A percentile compares a stretch with the other conserved stretches of the same genome.
These are phyloP conservation scores for Melanogaster broomeanus DNA, from an alignment of 768 basidiomycete genomes.

Conservation along the genomic window DNA sequence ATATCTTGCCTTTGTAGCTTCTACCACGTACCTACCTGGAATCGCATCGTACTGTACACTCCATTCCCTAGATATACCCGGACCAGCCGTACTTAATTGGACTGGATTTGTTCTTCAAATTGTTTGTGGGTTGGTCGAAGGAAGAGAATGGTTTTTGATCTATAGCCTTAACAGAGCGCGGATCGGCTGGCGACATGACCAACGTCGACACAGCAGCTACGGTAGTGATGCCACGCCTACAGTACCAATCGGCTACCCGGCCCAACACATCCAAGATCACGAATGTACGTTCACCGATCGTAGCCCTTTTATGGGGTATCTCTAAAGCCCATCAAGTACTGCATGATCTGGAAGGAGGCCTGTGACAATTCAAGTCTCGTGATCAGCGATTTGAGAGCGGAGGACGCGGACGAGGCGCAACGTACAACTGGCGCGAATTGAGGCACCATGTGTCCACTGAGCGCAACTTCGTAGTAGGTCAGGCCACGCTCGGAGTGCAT, in stretches of 20 bases:
- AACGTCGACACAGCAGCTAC: no score
- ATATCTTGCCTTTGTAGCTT: background rate
- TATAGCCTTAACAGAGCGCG: no score
- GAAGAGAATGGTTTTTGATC: no score
- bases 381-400: no score
- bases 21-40: background rate
- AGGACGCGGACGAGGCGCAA: background rate
- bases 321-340: conserved; percentile 67
- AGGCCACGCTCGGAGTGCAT: conserved; percentile 67
- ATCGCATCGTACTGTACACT: background rate
- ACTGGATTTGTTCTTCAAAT: background rate
- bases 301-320: conserved; percentile 37
- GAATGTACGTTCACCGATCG: background rate
- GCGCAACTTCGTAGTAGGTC: conserved; percentile 64
- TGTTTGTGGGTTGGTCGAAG: background rate
- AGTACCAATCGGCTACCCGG: no score
- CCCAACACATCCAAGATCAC: background rate
- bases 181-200: no score
- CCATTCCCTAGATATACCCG: background rate
- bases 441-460: conserved; percentile 78
- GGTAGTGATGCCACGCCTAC: no score
- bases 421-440: conserved; percentile 64
- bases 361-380: conserved; percentile 19
- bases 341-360: conserved; percentile 72
- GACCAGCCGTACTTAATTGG: background rate